phyloP scores from a whole-genome alignment of 768 basidiomycete species.

The Filobasidium wieringae region DNA sequence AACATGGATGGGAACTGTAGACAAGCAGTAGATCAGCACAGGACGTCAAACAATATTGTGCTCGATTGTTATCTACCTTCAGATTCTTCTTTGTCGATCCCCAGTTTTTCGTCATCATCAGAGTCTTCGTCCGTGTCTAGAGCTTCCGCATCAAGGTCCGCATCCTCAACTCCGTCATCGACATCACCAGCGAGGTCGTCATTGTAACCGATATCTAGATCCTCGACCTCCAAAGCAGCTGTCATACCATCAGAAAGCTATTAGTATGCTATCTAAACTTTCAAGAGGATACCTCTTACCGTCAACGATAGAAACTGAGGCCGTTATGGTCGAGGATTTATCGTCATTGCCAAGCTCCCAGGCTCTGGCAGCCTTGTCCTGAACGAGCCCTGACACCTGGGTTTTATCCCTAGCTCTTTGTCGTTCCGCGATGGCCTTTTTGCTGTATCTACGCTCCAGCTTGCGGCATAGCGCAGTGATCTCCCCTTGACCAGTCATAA shows the following conservation, averaged over 20 bases:
- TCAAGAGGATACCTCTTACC: conserved; percentile 3
- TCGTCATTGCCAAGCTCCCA: conserved; percentile 11
- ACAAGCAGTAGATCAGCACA: background rate
- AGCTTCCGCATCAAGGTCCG: conserved; percentile 51
- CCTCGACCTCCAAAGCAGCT: conserved; percentile 40
- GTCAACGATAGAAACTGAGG: background rate
- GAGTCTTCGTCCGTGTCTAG: conserved; percentile 57
- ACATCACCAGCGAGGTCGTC: conserved; percentile 43
- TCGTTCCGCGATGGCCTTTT: conserved; percentile 51
- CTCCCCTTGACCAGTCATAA: conserved; percentile 93
- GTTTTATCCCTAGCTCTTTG: conserved; percentile 19
- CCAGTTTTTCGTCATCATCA: conserved; percentile 49
- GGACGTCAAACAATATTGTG: background rate
- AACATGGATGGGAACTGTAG: conserved; percentile 81
- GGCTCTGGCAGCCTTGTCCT: conserved; percentile 12
- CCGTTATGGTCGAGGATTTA: background rate
- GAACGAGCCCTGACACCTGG: background rate
- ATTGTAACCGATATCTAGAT: conserved; percentile 43
- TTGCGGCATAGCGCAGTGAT: conserved; percentile 72
- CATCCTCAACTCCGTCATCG: conserved; percentile 53
- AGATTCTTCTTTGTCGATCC: conserved; percentile 53
- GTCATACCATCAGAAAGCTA: background rate
- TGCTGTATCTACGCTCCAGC: conserved; percentile 65
- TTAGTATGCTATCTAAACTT: too few species aligned
- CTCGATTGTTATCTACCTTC: conserved; percentile 44